phyloP scores from a whole-genome alignment of 2,329 filamentous ascomycete species.

The Aspergillus sp. region DNA sequence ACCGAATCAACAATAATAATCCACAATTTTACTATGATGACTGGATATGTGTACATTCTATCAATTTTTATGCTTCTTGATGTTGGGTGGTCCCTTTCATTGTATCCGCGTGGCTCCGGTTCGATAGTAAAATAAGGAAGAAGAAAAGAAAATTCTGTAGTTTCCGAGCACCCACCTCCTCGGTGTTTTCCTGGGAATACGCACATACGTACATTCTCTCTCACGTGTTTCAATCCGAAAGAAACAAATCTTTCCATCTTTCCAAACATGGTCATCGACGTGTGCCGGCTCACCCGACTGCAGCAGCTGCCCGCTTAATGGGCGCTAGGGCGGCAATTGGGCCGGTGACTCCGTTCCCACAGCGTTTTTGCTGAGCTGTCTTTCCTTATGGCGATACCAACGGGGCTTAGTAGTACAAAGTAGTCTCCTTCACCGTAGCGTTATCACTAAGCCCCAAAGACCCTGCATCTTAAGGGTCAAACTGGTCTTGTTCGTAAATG shows the following conservation, averaged over 20 bases:
- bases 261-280: constrained; percentile 2
- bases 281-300: constrained; percentile 8
- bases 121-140: neutral
- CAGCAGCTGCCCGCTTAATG: neutral
- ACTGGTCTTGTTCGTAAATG: neutral
- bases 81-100: neutral
- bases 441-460: neutral
- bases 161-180: neutral
- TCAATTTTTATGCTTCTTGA: neutral
- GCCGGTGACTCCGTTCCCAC: neutral
- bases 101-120: neutral
- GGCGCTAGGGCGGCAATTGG: neutral
- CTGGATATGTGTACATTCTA: neutral
- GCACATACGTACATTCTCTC: neutral
- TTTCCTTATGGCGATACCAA: neutral
- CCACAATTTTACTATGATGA: neutral
- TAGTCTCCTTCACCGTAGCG: neutral
- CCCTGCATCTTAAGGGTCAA: neutral
- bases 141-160: neutral
- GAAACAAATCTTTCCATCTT: neutral
- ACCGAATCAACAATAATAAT: neutral
- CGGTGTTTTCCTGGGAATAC: neutral
- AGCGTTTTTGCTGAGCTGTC: neutral
- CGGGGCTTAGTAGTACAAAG: neutral
- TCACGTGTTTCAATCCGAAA: neutral